Evolutionary conservation across 192 early-diverging fungal genomes (phyloP), one percentile per base, ranked within the genome.

Genomic region (Coemansia sp.): DNA sequence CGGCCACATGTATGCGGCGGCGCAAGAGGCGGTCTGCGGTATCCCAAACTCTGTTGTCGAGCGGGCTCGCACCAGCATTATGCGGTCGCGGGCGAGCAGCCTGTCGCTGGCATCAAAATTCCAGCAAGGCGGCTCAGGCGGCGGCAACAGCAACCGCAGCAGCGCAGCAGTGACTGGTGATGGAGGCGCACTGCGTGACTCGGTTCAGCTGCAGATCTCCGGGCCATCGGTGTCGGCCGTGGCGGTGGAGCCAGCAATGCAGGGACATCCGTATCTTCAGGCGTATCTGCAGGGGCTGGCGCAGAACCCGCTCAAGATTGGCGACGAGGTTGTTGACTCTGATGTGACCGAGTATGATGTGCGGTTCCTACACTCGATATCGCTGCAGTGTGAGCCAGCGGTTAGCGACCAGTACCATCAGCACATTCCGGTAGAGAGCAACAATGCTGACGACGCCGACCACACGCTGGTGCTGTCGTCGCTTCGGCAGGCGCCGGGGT

Each of bases 381-480:
- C 76, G 5, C 56, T 83, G 59, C 70, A 76, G 37, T 79, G 76
- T 46, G 82, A 83, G 63, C 76, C 82, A 1, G 65, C 76, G 2
- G 70, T 73, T 2, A 57, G 66, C 44, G 73, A 79, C 34, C 76
- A 76, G 57, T 79, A 76, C 67, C 76, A 67, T 36, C 70, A 70
- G 63, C 73, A 70, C 18, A 58, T 83, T n/a, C 28, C 62, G 36
- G 28, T 57, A 3, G 54, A 56, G 14, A 17, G 51, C 10, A 31
- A 37, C 18, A 56, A 57, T 31, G 40, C 56, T 17, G 73, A 68
- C 18, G 71, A 73, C 14, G 25, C 64, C 2, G 60, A 53, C 1
- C 26, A 61, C 17, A 44, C 60, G 1, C 21, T 60, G 24, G 61
- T 53, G 52, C 63, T 54, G 21, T 70, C 67, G 49, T 64, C 69